These are phyloP conservation scores for Brasilioporus rufonigricans DNA, from an alignment of 768 basidiomycete genomes.

Conservation along the genomic window DNA sequence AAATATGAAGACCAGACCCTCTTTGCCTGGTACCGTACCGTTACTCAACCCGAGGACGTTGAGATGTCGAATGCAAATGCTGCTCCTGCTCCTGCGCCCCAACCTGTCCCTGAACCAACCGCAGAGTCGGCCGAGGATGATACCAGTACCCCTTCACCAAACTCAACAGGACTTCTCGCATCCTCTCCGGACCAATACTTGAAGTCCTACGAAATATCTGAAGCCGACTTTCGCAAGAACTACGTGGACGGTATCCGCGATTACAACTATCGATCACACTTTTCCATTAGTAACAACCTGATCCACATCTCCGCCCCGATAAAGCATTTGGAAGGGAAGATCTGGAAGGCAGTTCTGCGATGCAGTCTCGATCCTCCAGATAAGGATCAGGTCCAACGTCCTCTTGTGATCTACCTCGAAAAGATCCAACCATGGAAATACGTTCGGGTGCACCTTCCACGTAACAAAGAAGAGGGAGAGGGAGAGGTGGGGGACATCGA, in stretches of 20 bases:
- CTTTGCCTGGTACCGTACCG: slow-evolving; percentile 24
- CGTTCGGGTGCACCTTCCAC: slow-evolving; percentile 12
- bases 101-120: neutral
- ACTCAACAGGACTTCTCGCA: slow-evolving; percentile 24
- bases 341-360: slow-evolving; percentile 24
- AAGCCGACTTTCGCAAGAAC: slow-evolving; percentile 16
- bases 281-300: slow-evolving; percentile 18
- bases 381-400: slow-evolving; percentile 10
- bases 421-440: slow-evolving; percentile 10
- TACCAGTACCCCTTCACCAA: neutral
- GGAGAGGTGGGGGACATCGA: neutral
- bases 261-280: slow-evolving; percentile 11
- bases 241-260: slow-evolving; percentile 17
- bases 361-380: slow-evolving; percentile 22
- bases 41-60: slow-evolving; percentile 6
- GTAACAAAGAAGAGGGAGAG: neutral
- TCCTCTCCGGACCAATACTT: slow-evolving; percentile 21
- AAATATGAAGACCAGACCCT: slow-evolving; percentile 25
- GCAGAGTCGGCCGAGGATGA: neutral
- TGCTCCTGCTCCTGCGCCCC: neutral
- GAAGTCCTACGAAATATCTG: slow-evolving; percentile 22
- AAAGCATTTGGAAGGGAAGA: slow-evolving; percentile 10
- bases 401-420: slow-evolving; percentile 25
- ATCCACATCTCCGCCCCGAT: slow-evolving; percentile 22
- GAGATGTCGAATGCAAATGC: slow-evolving; percentile 7